phyloP scores from a whole-genome alignment of 805 yeast species.

The Nakazawaea holstii region DNA sequence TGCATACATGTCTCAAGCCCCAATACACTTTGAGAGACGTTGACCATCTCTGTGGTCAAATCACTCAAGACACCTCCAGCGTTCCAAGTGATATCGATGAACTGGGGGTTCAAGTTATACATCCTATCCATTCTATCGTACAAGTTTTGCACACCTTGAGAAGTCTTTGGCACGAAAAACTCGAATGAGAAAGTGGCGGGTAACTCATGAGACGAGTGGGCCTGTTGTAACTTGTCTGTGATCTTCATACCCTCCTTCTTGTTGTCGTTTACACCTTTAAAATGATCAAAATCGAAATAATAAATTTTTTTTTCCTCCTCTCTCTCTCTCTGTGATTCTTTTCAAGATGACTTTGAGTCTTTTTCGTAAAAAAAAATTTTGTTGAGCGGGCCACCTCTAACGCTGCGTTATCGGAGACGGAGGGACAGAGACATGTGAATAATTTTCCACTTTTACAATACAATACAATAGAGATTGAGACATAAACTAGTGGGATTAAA shows the following conservation, averaged over 20 bases:
- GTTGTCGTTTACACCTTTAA: no score
- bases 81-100: conserved; percentile 96
- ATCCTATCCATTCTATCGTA: conserved; percentile 97
- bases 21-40: conserved; percentile 82
- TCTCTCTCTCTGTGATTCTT: background rate
- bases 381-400: background rate
- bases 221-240: conserved; percentile 36
- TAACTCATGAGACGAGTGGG: conserved; percentile 26
- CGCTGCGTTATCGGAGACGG: background rate
- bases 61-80: conserved; percentile 90
- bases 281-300: background rate
- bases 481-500: background rate
- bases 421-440: background rate
- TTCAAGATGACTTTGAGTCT: background rate
- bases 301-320: conserved; percentile 28
- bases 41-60: conserved; percentile 85
- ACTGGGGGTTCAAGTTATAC: conserved; percentile 87
- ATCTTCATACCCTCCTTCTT: conserved; percentile 31
- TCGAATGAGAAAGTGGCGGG: conserved; percentile 86
- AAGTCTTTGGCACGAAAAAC: conserved; percentile 94
- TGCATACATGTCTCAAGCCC: conserved; percentile 98
- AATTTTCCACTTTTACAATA: no score
- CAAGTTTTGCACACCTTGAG: conserved; percentile 93
- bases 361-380: background rate
- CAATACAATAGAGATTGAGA: background rate